Percentiles rank a stretch among this genome's conserved stretches.
phyloP scores from a whole-genome alignment of 2,329 filamentous ascomycete species.

The Pyricularia grisea region DNA sequence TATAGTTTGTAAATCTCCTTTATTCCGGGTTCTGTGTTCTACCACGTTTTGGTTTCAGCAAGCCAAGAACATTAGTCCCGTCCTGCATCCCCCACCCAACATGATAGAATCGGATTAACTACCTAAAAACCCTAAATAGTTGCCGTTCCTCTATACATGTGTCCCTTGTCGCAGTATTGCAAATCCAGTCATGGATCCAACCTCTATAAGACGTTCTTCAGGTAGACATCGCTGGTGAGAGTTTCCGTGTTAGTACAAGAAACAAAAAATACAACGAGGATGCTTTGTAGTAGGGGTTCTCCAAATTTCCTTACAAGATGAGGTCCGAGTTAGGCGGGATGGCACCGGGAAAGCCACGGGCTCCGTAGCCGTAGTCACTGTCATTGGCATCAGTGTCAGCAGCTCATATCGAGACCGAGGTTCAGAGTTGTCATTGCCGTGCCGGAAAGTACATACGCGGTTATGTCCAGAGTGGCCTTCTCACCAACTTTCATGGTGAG shows the following conservation, averaged over 20 bases:
- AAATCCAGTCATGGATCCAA: background rate
- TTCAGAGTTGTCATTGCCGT: background rate
- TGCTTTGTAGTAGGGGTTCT: background rate
- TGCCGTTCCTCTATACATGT: background rate
- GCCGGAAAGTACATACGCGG: slow-evolving; percentile 42
- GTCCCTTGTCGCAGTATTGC: background rate
- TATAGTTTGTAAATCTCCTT: background rate
- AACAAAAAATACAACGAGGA: background rate
- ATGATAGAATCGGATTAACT: background rate
- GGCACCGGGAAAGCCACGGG: slow-evolving; percentile 61
- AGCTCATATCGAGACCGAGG: background rate
- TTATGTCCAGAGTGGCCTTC: slow-evolving; percentile 77
- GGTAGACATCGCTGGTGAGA: slow-evolving; percentile 20
- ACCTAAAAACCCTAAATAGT: background rate
- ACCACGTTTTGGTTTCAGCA: background rate
- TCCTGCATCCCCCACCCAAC: background rate
- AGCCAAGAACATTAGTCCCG: background rate
- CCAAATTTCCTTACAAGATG: slow-evolving; percentile 61
- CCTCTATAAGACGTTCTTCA: slow-evolving; percentile 19
- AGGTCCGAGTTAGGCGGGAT: slow-evolving; percentile 70
- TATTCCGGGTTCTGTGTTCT: background rate
- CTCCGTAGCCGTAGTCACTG: slow-evolving; percentile 58
- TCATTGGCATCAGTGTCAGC: background rate
- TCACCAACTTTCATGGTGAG: slow-evolving; percentile 81
- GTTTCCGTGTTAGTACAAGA: slow-evolving; percentile 9